A percentile compares a stretch with the other conserved stretches of the same genome.
Evolutionary conservation across 148 eudicot species (phyloP).

Genomic region (Salicornia ramosissima): DNA sequence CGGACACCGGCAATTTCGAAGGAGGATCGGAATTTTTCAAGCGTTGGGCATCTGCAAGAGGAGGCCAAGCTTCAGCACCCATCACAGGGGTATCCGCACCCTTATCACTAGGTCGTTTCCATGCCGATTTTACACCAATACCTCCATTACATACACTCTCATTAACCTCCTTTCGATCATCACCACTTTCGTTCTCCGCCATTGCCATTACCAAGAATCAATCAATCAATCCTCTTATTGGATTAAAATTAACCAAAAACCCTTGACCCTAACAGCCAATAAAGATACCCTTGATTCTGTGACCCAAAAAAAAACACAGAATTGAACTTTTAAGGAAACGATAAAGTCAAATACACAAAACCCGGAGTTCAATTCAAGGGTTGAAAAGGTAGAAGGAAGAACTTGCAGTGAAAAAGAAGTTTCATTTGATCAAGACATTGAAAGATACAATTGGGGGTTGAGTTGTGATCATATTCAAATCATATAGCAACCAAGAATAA

Average conservation of each 20-base stretch:
- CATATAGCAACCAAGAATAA: slow-evolving; percentile 8
- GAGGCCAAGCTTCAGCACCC: slow-evolving; percentile 69
- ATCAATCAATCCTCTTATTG: neutral
- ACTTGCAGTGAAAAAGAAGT: neutral
- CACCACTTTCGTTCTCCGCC: slow-evolving; percentile 47
- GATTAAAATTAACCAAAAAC: slow-evolving; percentile 4
- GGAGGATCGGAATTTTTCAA: slow-evolving; percentile 30
- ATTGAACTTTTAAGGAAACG: neutral
- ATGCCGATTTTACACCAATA: slow-evolving; percentile 54
- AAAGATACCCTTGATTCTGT: neutral
- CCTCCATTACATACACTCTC: slow-evolving; percentile 13
- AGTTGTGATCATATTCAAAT: slow-evolving; percentile 14
- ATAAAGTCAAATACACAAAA: neutral
- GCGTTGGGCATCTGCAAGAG: slow-evolving; percentile 54
- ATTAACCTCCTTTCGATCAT: slow-evolving; percentile 34
- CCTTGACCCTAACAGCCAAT: neutral
- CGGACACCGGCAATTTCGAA: slow-evolving; percentile 8
- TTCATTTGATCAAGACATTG: slow-evolving; percentile 10
- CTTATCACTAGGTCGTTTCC: slow-evolving; percentile 49
- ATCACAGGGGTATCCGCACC: slow-evolving; percentile 32
- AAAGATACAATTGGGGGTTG: neutral
- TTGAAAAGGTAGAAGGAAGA: neutral
- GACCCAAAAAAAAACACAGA: neutral
- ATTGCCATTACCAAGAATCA: slow-evolving; percentile 34
- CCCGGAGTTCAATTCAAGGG: slow-evolving; percentile 1